A percentile compares a stretch with the other conserved stretches of the same genome.
Conservation (phyloP, 106 monocot species). For the Allium fistulosum region DNA sequence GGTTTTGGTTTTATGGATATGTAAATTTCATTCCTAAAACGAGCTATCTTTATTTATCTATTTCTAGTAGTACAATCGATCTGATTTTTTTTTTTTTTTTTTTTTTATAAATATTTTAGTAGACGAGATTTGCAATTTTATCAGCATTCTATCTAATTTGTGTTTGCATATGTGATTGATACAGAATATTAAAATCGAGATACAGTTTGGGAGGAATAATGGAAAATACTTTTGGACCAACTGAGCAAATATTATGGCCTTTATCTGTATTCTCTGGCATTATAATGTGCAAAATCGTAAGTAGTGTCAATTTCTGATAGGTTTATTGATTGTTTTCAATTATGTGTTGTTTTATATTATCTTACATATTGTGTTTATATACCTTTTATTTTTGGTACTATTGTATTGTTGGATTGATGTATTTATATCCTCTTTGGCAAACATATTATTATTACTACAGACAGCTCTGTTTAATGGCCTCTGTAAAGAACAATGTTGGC, state of each 20-base stretch:
- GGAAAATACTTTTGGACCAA: constrained; percentile 7
- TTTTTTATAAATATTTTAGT: no score
- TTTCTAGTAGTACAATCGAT: no score
- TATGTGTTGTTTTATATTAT: background rate
- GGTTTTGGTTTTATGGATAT: no score
- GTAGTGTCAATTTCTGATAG: background rate
- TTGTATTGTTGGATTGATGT: background rate
- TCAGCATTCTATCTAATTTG: background rate
- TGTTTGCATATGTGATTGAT: background rate
- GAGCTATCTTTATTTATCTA: no score
- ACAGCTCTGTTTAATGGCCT: no score
- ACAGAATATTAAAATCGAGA: background rate
- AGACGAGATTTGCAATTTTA: no score
- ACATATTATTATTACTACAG: no score
- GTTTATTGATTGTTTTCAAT: background rate
- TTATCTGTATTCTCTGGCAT: constrained; percentile 47
- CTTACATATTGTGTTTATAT: background rate
- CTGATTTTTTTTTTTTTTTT: no score
- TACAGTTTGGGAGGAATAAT: background rate
- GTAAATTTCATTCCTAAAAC: no score
- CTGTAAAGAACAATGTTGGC: no score
- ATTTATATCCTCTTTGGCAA: background rate
- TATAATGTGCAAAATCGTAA: constrained; percentile 73
- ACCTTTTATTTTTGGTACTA: background rate
- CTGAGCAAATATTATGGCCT: constrained; percentile 52